Evolutionary conservation across 2,329 filamentous ascomycete species (phyloP).

Genomic region (Tolypocladium ophioglossoides): DNA sequence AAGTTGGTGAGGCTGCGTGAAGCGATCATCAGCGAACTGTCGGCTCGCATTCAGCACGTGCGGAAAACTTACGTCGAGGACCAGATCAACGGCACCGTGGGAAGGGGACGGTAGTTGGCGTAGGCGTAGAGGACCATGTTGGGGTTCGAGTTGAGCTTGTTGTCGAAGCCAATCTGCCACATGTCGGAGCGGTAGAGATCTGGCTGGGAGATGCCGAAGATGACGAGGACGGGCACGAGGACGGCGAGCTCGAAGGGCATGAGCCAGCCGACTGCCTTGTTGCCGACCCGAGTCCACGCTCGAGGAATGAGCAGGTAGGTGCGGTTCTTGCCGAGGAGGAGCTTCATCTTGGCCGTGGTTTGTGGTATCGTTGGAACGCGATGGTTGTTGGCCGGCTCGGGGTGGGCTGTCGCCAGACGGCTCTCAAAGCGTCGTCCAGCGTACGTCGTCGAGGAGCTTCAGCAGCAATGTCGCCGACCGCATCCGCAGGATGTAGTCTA

Average conservation of each 20-base stretch:
- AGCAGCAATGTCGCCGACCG: neutral
- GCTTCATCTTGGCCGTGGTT: constrained; percentile 11
- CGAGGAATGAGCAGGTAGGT: constrained; percentile 47
- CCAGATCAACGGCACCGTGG: constrained; percentile 60
- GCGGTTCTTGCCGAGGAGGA: constrained; percentile 7
- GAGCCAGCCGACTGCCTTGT: constrained; percentile 48
- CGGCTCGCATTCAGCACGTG: neutral
- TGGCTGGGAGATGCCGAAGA: constrained; percentile 65
- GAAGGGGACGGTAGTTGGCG: constrained; percentile 56
- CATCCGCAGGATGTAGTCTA: neutral
- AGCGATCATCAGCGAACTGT: neutral
- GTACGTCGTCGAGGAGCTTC: neutral
- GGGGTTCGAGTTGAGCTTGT: constrained; percentile 67
- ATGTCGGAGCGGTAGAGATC: constrained; percentile 61
- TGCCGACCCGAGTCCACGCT: constrained; percentile 40
- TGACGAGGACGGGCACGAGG: constrained; percentile 53
- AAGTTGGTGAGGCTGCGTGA: constrained; percentile 55
- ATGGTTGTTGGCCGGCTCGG: neutral
- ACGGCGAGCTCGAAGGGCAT: constrained; percentile 56
- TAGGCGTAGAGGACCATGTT: constrained; percentile 59
- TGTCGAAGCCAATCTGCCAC: constrained; percentile 61
- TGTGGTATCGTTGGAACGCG: neutral
- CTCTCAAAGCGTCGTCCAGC: neutral
- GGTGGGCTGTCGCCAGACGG: too few species aligned
- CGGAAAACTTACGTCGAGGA: constrained; percentile 50